Evolutionary conservation across 371 early-diverging fungal genomes (phyloP).

Genomic region (Syncephalastrum racemosum): DNA sequence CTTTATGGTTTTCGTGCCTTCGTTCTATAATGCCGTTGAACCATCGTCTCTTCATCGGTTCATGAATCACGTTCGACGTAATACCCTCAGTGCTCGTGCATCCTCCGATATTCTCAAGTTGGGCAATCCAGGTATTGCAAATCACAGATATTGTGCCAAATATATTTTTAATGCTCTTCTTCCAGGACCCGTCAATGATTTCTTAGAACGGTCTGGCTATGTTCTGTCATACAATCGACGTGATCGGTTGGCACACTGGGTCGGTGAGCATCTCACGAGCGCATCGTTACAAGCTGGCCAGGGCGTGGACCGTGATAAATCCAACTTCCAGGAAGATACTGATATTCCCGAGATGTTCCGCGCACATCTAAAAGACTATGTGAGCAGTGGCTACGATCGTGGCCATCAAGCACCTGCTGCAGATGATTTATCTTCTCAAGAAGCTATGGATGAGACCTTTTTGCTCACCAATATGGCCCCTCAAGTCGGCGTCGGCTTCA

Average conservation of each 20-base stretch:
- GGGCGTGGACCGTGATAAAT: slow-evolving; percentile 57
- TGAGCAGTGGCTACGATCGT: slow-evolving; percentile 75
- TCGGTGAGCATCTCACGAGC: slow-evolving; percentile 74
- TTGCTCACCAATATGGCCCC: slow-evolving; percentile 76
- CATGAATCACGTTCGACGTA: too few species aligned
- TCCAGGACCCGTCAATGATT: slow-evolving; percentile 50
- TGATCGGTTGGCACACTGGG: slow-evolving; percentile 80
- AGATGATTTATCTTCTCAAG: slow-evolving; percentile 62
- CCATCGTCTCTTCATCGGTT: too few species aligned
- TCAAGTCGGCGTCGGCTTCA: slow-evolving; percentile 80
- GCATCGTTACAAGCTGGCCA: slow-evolving; percentile 51
- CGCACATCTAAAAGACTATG: slow-evolving; percentile 65
- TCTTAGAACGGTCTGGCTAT: slow-evolving; percentile 51
- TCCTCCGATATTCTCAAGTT: slow-evolving; percentile 28
- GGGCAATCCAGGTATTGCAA: slow-evolving; percentile 43
- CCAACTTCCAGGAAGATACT: slow-evolving; percentile 64
- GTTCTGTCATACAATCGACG: slow-evolving; percentile 66
- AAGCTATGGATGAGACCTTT: slow-evolving; percentile 77
- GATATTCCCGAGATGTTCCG: slow-evolving; percentile 62
- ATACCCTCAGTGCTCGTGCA: too few species aligned
- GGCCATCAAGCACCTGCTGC: slow-evolving; percentile 83
- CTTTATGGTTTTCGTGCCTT: too few species aligned
- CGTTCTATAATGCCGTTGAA: too few species aligned
- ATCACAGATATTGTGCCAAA: not conserved
- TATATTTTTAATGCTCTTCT: not conserved